Base-by-base conservation (phyloP, 306 rosid species). In the cucumber (Cucumis sativus) region DNA sequence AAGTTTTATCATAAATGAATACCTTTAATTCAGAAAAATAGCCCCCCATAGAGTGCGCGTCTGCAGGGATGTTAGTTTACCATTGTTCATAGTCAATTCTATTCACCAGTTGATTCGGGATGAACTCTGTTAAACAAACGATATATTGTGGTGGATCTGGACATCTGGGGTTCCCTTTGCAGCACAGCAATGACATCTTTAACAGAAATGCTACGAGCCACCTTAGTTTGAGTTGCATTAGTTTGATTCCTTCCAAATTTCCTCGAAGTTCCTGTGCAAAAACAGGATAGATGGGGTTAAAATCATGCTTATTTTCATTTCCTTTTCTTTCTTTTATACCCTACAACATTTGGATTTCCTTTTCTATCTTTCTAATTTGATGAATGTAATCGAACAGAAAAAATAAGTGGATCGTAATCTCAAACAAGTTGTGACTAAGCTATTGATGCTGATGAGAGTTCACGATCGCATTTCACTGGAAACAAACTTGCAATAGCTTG, bases 101-200 rank as follows among this genome's bases (percentile, higher is more conserved):
- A 91, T 75, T 89, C 93, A 20, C 78, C 62, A 0, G 80, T 71
- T 35, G 83, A 41, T 61, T 86, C 88, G 3, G 91, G 82, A 82
- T 65, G 90, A 74, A 74, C 79, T 84, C 76, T 90, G 78, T 92
- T 93, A 35, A 85, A 87, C 83, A 90, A 80, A 77, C 89, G 86
- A 82, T 92, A 87, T 52, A 92, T 64, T 35, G 86, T 84, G 56
- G 95, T 82, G 41, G 96, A 90, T 82, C 84, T 85, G 23, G 92
- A 86, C 98, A 94, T 92, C 79, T 90, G 96, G 37, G 97, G 96
- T 80, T 94, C 98, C 84, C 97, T 92, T 87, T 90, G 96, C 76
- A 94, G 88, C 60, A 85, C 96, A 28, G 93, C 90, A 81, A 94
- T 89, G 66, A 92, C 95, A 82, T 94, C 98, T 87, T 88, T 90